Percentiles rank a stretch among this genome's conserved stretches.
phyloP scores from a whole-genome alignment of 2,329 filamentous ascomycete species.

The Huntiella bhutanensis region DNA sequence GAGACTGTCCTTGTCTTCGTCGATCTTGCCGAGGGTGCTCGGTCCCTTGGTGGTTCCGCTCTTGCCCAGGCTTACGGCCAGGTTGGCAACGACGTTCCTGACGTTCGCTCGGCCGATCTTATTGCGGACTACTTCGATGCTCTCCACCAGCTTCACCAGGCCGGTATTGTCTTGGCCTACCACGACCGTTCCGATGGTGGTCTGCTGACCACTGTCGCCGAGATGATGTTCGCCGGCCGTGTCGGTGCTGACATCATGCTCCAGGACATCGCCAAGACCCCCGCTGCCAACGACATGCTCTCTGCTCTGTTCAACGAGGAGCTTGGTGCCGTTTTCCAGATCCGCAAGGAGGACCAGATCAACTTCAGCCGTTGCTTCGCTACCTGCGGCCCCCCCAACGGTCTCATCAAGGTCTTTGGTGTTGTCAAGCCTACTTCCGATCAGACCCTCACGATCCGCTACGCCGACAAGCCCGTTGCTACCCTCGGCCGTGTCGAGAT shows the following conservation, averaged over 20 bases:
- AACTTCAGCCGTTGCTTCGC: conserved; percentile 82
- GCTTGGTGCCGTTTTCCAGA: conserved; percentile 87
- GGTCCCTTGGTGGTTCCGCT: conserved; percentile 75
- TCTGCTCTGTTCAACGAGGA: conserved; percentile 89
- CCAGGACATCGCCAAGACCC: conserved; percentile 48
- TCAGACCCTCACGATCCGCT: conserved; percentile 59
- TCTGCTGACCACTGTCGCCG: conserved; percentile 70
- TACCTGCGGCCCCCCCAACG: conserved; percentile 65
- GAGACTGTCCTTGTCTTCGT: conserved; percentile 81
- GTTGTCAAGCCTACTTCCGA: conserved; percentile 48
- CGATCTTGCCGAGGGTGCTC: conserved; percentile 64
- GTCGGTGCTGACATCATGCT: conserved; percentile 74
- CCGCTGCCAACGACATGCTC: conserved; percentile 44
- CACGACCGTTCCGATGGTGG: conserved; percentile 91
- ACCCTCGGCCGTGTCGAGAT: conserved; percentile 51
- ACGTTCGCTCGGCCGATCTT: conserved; percentile 64
- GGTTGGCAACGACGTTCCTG: conserved; percentile 66
- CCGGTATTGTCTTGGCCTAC: conserved; percentile 61
- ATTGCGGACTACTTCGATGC: conserved; percentile 88
- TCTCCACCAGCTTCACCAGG: conserved; percentile 43
- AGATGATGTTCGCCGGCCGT: conserved; percentile 97
- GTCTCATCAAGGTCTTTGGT: conserved; percentile 70
- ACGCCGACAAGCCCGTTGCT: conserved; percentile 49
- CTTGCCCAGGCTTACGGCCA: conserved; percentile 78
- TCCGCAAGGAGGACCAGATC: conserved; percentile 65